Conservation (phyloP, 306 rosid genomes). For the Rosa chinensis region DNA sequence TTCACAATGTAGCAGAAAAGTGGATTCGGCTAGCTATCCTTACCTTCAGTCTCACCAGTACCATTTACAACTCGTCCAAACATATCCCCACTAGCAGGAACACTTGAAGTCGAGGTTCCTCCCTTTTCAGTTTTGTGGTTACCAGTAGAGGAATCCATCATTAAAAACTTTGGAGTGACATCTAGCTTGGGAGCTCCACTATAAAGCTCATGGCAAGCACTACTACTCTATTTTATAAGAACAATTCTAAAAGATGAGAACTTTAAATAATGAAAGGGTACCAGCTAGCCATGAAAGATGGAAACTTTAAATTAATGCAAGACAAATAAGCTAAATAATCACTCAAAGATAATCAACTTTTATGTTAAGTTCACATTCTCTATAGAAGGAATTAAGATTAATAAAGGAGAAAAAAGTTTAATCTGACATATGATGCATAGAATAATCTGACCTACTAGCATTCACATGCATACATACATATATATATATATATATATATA, state of each 20-base stretch:
- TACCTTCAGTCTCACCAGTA: conserved; percentile 50
- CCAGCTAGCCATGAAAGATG: neutral
- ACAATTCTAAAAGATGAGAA: neutral
- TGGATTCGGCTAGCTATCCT: conserved; percentile 9
- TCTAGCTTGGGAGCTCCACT: neutral
- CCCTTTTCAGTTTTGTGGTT: conserved; percentile 24
- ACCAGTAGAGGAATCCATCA: conserved; percentile 44
- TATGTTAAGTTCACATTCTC: neutral
- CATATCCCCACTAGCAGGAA: conserved; percentile 22
- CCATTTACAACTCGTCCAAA: conserved; percentile 16
- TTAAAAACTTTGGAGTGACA: conserved; percentile 20
- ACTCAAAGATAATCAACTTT: neutral
- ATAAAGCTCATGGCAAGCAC: conserved; percentile 1
- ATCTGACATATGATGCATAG: neutral
- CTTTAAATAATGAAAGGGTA: neutral
- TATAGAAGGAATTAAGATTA: neutral
- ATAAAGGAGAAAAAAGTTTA: too few species aligned
- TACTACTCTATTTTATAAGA: neutral
- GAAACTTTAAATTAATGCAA: too few species aligned
- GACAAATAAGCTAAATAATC: neutral
- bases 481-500: too few species aligned
- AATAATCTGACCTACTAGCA: neutral
- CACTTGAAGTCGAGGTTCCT: conserved; percentile 19
- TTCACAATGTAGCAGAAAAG: neutral
- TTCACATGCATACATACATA: neutral